Conservation (phyloP, 2,329 filamentous ascomycete species). For the Domatiomyces globalis region DNA sequence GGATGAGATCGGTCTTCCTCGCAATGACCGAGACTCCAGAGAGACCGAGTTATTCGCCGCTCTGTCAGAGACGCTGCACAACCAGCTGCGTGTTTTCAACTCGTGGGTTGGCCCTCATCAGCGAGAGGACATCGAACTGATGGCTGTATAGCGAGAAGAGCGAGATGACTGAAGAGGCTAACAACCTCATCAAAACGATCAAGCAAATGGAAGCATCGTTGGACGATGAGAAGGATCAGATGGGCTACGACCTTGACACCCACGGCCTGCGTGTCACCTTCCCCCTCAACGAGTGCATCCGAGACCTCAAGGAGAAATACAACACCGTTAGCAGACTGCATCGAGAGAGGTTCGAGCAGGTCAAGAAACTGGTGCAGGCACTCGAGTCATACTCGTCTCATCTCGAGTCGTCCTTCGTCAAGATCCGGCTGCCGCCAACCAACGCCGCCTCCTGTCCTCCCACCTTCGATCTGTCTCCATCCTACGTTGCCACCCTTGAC, state of each 20-base stretch:
- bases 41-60: slow-evolving; percentile 90
- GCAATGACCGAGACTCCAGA: slow-evolving; percentile 77
- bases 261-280: slow-evolving; percentile 65
- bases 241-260: slow-evolving; percentile 50
- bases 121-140: slow-evolving; percentile 2
- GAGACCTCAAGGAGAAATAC: slow-evolving; percentile 73
- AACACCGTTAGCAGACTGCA: slow-evolving; percentile 65
- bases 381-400: slow-evolving; percentile 94
- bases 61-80: slow-evolving; percentile 80
- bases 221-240: slow-evolving; percentile 55
- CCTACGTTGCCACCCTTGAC: slow-evolving; percentile 77
- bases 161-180: slow-evolving; percentile 75
- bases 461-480: slow-evolving; percentile 79
- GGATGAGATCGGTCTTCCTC: slow-evolving; percentile 92
- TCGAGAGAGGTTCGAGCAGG: slow-evolving; percentile 84
- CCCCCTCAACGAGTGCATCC: slow-evolving; percentile 67
- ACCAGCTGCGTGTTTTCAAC: slow-evolving; percentile 71
- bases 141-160: slow-evolving; percentile 57
- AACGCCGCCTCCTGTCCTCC: slow-evolving; percentile 62
- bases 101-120: slow-evolving; percentile 32
- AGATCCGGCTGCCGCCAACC: slow-evolving; percentile 71
- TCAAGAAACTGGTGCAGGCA: slow-evolving; percentile 86
- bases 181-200: slow-evolving; percentile 70
- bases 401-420: slow-evolving; percentile 76
- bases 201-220: slow-evolving; percentile 88